phyloP scores from a whole-genome alignment of 2,329 filamentous ascomycete genomes.

The Colletotrichum falcatum region DNA sequence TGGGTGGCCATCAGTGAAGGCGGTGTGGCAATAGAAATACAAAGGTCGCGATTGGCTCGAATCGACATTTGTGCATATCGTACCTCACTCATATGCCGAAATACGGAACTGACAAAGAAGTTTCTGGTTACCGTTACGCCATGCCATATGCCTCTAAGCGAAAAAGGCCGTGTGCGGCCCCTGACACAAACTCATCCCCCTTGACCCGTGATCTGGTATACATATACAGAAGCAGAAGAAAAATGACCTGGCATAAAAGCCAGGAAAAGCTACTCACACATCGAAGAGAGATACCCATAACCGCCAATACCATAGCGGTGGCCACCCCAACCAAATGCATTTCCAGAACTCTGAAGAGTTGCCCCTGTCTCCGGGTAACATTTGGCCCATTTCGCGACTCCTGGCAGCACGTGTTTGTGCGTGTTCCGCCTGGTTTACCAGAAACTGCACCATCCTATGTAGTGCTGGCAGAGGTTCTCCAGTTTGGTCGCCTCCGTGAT shows the following conservation, averaged over 20 bases:
- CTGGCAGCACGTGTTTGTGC: not conserved
- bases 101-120: conserved; percentile 1
- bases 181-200: conserved; percentile 3
- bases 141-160: conserved; percentile 32
- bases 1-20: conserved; percentile 39
- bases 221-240: conserved; percentile 28
- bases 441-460: conserved; percentile 99
- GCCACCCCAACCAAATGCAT: not conserved
- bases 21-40: no score
- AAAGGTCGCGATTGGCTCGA: no score
- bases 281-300: conserved; percentile 22
- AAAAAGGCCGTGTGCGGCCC: conserved; percentile 19
- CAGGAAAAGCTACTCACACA: conserved; percentile 29
- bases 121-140: conserved; percentile 39
- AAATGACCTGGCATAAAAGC: conserved; percentile 1
- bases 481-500: conserved; percentile 95
- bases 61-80: not conserved
- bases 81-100: not conserved
- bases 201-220: conserved; percentile 34
- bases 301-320: conserved; percentile 17
- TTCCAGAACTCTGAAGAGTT: conserved; percentile 6
- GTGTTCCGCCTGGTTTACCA: conserved; percentile 68
- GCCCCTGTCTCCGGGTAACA: not conserved
- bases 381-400: not conserved
- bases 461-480: conserved; percentile 98